phyloP scores from a whole-genome alignment of 23 red algal genomes.

The Chondrus crispus region DNA sequence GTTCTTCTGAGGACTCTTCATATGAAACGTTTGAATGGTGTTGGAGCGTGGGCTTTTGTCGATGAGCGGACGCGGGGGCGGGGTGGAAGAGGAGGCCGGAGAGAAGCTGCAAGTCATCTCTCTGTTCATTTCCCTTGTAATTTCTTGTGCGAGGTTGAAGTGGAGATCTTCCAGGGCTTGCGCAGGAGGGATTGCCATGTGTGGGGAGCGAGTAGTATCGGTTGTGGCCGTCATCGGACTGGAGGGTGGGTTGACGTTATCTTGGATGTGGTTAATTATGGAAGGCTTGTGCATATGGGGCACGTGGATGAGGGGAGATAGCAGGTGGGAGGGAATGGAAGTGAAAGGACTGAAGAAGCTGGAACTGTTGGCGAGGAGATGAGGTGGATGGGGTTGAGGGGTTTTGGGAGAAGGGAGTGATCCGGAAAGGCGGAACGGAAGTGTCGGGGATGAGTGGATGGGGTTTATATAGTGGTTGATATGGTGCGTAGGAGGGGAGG shows the following conservation, averaged over 20 bases:
- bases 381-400: background rate
- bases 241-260: background rate
- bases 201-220: background rate
- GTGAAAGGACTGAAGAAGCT: background rate
- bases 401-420: background rate
- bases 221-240: background rate
- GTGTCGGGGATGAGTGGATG: too few relatives aligned
- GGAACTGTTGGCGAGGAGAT: background rate
- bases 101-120: too few relatives aligned
- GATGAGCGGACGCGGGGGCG: background rate
- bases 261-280: background rate
- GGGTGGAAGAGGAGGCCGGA: background rate
- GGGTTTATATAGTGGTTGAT: too few relatives aligned
- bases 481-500: background rate
- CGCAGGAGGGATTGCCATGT: background rate
- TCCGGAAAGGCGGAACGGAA: too few relatives aligned
- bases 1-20: background rate
- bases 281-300: background rate
- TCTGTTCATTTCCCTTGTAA: background rate
- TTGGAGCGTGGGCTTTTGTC: background rate
- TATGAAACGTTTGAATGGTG: background rate
- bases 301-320: background rate
- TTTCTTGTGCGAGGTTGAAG: constrained; percentile 3
- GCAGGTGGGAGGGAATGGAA: background rate
- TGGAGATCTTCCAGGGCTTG: background rate